Base-by-base conservation (phyloP, 352 stramenopile genomes). In the Globisporangium splendens region DNA sequence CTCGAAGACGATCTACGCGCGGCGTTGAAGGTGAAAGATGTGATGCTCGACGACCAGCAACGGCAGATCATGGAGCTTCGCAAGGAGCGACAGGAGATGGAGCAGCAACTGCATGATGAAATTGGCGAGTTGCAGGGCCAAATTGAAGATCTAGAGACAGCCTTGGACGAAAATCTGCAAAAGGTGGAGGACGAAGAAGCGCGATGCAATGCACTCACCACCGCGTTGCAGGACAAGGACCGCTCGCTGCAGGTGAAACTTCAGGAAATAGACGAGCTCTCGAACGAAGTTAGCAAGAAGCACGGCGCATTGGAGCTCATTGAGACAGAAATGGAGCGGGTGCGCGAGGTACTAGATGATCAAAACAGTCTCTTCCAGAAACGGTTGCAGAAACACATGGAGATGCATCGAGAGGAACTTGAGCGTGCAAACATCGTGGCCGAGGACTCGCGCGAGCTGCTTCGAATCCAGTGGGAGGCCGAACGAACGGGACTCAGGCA, bases 21-120 rank as follows among this genome's bases (percentile, higher is more conserved):
- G 24, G 75, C 77, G 1, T 12, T 89, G 3, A 88, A 86, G 53
- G 79, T 89, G 5, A 89, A 89, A 50, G 75, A 91, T 24, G 72
- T 88, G 0, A 91, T 91, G 77, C 68, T 89, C 7, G 72, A 79
- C 12, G 79, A 89, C 46, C 73, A 88, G 28, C 62, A 72, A 28
- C 65, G 77, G n/a, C 82, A 88, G 55, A 70, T 86, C 0, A 56
- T 70, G 11, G 67, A 88, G 44, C 47, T 86, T 28, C 69, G 63
- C 0, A 58, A 61, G 15, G 64, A 76, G 2, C 59, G 66, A 1
- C 52, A 68, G 6, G 63, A 70, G 22, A 4, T 67, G 0, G 77
- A 87, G 48, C 50, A 54, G 15, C 74, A 84, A 11, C 77, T 83
- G 18, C 67, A 75, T 2, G 67, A 80, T 28, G 75, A 89, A 43